Percentiles rank a stretch among this genome's conserved stretches.
These are phyloP conservation scores for Microsporum canis DNA, from an alignment of 2,329 filamentous ascomycete species.

Conservation along the genomic window DNA sequence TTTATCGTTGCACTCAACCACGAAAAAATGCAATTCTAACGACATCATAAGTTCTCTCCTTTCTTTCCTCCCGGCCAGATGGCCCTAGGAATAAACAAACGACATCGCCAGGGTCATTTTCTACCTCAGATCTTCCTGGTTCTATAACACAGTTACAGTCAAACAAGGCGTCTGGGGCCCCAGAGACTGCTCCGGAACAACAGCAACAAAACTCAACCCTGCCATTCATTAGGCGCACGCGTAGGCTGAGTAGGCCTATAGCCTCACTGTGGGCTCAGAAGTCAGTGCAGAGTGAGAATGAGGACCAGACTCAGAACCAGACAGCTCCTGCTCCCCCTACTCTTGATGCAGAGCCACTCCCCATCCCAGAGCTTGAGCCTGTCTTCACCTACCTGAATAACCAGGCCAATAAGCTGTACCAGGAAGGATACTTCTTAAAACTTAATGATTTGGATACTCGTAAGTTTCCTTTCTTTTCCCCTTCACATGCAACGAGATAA, in stretches of 20 bases:
- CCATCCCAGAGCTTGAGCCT: constrained; percentile 69
- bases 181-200: constrained; percentile 5
- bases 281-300: not conserved
- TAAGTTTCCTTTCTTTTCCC: constrained; percentile 40
- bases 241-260: not conserved
- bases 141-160: not conserved
- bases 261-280: not conserved
- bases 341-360: not conserved
- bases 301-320: not conserved
- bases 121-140: constrained; percentile 6
- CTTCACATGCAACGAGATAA: not conserved
- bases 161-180: not conserved
- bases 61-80: constrained; percentile 9
- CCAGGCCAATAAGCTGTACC: constrained; percentile 92
- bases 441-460: constrained; percentile 86
- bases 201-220: not conserved
- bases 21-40: not conserved
- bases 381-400: constrained; percentile 91
- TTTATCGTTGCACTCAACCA: not conserved
- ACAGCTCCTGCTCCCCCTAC: not conserved
- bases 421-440: constrained; percentile 96
- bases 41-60: constrained; percentile 8
- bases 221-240: not conserved
- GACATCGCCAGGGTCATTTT: not conserved
- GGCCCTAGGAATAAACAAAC: constrained; percentile 7